Conservation (phyloP, 2,329 filamentous ascomycete species). For the Fusarium udum region DNA sequence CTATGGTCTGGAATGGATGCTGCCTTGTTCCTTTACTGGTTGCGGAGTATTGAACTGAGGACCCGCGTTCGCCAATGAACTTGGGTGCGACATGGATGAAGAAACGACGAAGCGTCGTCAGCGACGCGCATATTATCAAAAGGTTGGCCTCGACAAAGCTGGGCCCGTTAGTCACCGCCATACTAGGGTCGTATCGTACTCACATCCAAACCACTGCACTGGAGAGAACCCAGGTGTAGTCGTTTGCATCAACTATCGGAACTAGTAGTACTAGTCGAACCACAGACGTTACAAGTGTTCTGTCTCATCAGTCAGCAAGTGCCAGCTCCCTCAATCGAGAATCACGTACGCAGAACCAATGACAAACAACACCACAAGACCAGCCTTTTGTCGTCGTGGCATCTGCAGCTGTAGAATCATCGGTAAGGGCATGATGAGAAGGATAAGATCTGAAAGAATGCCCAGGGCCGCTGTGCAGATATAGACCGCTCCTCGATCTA, state of each 20-base stretch:
- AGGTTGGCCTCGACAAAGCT: slow-evolving; percentile 51
- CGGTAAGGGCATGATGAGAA: slow-evolving; percentile 57
- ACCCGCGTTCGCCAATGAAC: slow-evolving; percentile 36
- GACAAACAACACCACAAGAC: slow-evolving; percentile 55
- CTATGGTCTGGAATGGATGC: slow-evolving; percentile 36
- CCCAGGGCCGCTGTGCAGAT: slow-evolving; percentile 55
- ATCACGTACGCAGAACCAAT: slow-evolving; percentile 51
- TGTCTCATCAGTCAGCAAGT: slow-evolving; percentile 25
- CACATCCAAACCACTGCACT: slow-evolving; percentile 45
- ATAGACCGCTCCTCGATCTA: slow-evolving; percentile 46
- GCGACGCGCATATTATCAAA: slow-evolving; percentile 49
- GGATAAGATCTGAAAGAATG: slow-evolving; percentile 57
- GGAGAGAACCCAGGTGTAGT: slow-evolving; percentile 47
- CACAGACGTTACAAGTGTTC: slow-evolving; percentile 50
- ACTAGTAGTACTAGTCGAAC: slow-evolving; percentile 47
- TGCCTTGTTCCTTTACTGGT: slow-evolving; percentile 11
- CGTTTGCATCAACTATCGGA: slow-evolving; percentile 36
- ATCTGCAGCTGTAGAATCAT: slow-evolving; percentile 57
- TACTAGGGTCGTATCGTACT: not conserved
- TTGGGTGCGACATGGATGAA: slow-evolving; percentile 45
- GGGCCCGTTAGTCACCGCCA: slow-evolving; percentile 4
- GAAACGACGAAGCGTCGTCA: slow-evolving; percentile 51
- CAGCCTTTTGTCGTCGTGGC: slow-evolving; percentile 57
- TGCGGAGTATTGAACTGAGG: slow-evolving; percentile 10
- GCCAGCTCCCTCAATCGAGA: fast-evolving